A percentile compares a stretch with the other conserved stretches of the same genome.
These are phyloP conservation scores for Chlorella variabilis DNA, from an alignment of 163 green algal genomes.

Conservation along the genomic window DNA sequence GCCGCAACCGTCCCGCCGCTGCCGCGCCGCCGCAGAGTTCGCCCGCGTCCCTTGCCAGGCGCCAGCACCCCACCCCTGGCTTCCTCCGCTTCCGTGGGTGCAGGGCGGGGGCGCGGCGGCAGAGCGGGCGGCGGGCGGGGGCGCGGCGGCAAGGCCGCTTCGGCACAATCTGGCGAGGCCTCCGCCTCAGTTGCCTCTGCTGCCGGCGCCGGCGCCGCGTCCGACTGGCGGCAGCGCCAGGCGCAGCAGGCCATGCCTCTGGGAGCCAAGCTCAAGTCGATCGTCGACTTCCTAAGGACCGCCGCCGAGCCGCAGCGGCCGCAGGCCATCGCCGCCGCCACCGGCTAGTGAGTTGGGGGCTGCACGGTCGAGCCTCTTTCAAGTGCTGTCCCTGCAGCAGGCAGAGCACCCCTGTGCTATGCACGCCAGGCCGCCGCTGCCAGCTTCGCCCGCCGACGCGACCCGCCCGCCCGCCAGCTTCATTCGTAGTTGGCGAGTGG, in stretches of 20 bases:
- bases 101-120: neutral
- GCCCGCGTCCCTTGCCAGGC: too few relatives aligned
- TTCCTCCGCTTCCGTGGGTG: neutral
- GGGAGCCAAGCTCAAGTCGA: constrained; percentile 20
- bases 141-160: neutral
- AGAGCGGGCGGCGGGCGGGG: neutral
- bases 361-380: neutral
- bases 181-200: constrained; percentile 15
- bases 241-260: constrained; percentile 7
- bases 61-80: neutral
- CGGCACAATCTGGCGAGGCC: constrained; percentile 9
- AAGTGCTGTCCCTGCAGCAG: neutral
- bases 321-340: neutral
- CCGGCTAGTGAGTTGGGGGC: constrained; percentile 20
- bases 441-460: too few relatives aligned
- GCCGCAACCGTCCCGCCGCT: neutral
- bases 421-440: too few relatives aligned
- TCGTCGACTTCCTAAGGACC: constrained; percentile 41
- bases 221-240: constrained; percentile 26
- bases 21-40: neutral
- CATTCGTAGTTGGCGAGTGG: too few relatives aligned
- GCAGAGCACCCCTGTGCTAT: too few relatives aligned
- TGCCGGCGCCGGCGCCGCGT: neutral
- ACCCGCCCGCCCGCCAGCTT: too few relatives aligned
- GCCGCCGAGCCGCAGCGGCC: neutral